Evolutionary conservation across 179 eudicot species (phyloP).

Genomic region (Silene vulgaris): DNA sequence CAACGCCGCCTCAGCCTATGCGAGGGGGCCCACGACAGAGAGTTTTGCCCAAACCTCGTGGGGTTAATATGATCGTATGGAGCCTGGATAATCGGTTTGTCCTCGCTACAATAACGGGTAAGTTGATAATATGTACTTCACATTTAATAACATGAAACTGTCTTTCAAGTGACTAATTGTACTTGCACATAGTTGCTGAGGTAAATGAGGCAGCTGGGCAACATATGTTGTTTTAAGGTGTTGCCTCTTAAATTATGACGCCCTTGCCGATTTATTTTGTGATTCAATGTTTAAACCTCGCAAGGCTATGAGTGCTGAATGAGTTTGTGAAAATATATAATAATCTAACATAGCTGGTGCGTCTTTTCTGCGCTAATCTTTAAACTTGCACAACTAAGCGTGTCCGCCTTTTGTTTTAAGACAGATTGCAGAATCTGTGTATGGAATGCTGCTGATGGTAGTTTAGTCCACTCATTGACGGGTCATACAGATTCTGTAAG

Average conservation of each 20-base stretch:
- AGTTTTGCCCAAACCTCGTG: constrained; percentile 84
- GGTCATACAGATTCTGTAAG: constrained; percentile 98
- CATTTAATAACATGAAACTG: background rate
- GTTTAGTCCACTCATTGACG: constrained; percentile 94
- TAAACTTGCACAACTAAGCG: constrained; percentile 10
- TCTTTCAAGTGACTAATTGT: background rate
- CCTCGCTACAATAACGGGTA: constrained; percentile 99
- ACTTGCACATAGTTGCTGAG: constrained; percentile 2
- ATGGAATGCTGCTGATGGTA: constrained; percentile 99
- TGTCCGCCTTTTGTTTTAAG: constrained; percentile 25
- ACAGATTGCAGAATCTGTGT: constrained; percentile 99
- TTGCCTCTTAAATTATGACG: background rate
- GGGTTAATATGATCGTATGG: constrained; percentile 97
- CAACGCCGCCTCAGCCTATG: constrained; percentile 77
- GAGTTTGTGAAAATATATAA: constrained; percentile 3
- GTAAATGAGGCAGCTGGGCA: background rate
- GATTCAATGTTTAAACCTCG: background rate
- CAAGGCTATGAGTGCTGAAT: background rate
- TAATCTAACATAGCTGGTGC: constrained; percentile 3
- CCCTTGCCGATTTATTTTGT: background rate
- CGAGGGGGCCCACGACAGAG: constrained; percentile 96
- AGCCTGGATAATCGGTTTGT: constrained; percentile 96
- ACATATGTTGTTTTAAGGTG: background rate
- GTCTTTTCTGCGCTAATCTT: background rate
- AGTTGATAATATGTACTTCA: constrained; percentile 21